Conservation (phyloP, 805 yeast genomes). For the Nadsonia fulvescens region DNA sequence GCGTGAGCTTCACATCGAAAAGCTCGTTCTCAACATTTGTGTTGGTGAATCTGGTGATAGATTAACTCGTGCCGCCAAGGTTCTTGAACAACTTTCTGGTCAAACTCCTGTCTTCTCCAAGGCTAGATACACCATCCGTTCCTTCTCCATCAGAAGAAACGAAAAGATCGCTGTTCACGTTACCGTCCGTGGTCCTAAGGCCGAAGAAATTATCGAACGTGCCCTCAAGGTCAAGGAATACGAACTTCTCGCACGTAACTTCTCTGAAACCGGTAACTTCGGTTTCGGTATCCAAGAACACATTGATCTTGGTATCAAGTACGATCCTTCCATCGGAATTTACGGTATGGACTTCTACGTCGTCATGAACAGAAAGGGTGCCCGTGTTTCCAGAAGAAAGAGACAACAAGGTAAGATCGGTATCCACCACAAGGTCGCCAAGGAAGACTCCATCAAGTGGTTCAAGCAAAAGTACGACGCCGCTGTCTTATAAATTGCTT, state of each 20-base stretch:
- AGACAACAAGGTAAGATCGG: constrained; percentile 79
- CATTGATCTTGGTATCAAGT: constrained; percentile 99
- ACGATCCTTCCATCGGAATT: constrained; percentile 98
- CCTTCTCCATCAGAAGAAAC: constrained; percentile 99
- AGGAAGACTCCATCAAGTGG: constrained; percentile 93
- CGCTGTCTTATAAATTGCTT: constrained; percentile 36
- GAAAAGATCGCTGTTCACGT: constrained; percentile 99
- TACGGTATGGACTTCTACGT: constrained; percentile 99
- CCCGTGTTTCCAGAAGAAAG: constrained; percentile 90
- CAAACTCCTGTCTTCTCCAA: constrained; percentile 99
- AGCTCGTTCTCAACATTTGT: constrained; percentile 98
- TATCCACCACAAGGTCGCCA: constrained; percentile 77
- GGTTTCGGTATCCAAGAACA: constrained; percentile 99
- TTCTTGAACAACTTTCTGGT: constrained; percentile 98
- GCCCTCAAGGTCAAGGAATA: constrained; percentile 99
- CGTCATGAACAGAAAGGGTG: constrained; percentile 98
- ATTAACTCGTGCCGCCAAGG: constrained; percentile 99
- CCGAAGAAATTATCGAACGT: constrained; percentile 98
- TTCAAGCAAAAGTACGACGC: constrained; percentile 99
- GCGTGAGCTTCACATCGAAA: constrained; percentile 98
- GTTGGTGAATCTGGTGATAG: constrained; percentile 99
- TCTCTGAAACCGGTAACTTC: constrained; percentile 98
- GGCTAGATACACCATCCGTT: constrained; percentile 99
- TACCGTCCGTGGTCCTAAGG: constrained; percentile 98
- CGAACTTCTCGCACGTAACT: constrained; percentile 87